Conservation (phyloP, 257 asterid species). For the Ocimum tenuiflorum region DNA sequence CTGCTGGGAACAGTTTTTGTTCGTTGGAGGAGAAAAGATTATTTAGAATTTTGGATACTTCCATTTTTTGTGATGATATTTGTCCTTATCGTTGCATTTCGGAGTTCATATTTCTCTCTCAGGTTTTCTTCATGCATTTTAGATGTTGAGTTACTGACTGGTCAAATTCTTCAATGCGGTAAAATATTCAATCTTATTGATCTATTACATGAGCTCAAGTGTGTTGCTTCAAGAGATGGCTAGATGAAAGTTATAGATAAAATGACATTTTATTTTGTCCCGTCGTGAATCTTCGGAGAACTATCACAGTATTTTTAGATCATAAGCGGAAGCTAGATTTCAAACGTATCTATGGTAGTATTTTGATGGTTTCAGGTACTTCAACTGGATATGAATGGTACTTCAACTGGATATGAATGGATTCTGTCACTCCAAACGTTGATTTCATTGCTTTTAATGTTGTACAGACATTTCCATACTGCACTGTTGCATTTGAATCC, state of each 20-base stretch:
- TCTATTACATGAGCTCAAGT: not conserved
- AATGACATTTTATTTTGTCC: not conserved
- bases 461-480: conserved; percentile 21
- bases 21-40: conserved; percentile 44
- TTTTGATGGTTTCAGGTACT: conserved; percentile 13
- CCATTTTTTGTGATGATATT: conserved; percentile 11
- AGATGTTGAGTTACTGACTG: not conserved
- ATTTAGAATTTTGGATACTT: conserved; percentile 26
- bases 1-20: conserved; percentile 54
- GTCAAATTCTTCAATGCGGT: not conserved
- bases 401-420: conserved; percentile 10
- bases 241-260: not conserved
- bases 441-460: not conserved
- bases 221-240: not conserved
- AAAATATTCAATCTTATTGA: not conserved
- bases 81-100: conserved; percentile 2
- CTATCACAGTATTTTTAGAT: not conserved
- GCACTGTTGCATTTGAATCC: conserved; percentile 32
- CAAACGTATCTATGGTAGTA: not conserved
- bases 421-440: conserved; percentile 21
- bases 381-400: conserved; percentile 14
- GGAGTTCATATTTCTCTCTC: conserved; percentile 21
- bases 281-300: too few species aligned
- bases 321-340: not conserved
- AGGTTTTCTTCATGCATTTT: conserved; percentile 12